A percentile compares a stretch with the other conserved stretches of the same genome.
Evolutionary conservation across 768 basidiomycete species (phyloP).

Genomic region (Lactifluus subvellereus): DNA sequence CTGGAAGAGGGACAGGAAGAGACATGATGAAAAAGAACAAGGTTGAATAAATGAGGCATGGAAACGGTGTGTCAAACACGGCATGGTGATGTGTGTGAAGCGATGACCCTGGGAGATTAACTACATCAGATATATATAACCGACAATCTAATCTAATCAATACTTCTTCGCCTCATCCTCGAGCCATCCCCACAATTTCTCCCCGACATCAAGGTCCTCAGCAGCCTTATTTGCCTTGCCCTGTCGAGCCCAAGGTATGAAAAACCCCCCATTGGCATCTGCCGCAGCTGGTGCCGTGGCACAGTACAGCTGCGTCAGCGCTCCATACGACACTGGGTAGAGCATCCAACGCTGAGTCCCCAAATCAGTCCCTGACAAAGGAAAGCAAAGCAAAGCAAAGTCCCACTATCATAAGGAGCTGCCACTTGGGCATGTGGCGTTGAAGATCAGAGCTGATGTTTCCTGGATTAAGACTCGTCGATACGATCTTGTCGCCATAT

Average conservation of each 20-base stretch:
- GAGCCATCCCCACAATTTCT: constrained; percentile 31
- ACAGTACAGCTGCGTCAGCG: constrained; percentile 41
- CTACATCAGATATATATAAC: neutral
- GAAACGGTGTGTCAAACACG: too few species aligned
- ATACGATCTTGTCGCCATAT: constrained; percentile 43
- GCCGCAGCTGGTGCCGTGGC: constrained; percentile 38
- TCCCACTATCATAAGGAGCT: neutral
- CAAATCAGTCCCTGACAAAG: neutral
- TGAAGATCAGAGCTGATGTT: constrained; percentile 14
- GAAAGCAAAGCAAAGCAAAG: neutral
- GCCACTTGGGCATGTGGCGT: constrained; percentile 1
- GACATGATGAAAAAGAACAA: neutral
- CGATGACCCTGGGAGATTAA: neutral
- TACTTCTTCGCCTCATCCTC: constrained; percentile 26
- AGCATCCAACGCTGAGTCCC: neutral
- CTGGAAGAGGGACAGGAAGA: neutral
- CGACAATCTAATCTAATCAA: neutral
- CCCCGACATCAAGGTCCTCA: constrained; percentile 27
- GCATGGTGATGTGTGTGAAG: too few species aligned
- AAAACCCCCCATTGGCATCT: constrained; percentile 35
- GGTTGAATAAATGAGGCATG: neutral
- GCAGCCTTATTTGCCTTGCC: constrained; percentile 21
- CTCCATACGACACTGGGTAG: constrained; percentile 30
- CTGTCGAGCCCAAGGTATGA: constrained; percentile 30
- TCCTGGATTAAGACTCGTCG: constrained; percentile 40